Evolutionary conservation across 164 flowering plant species (phyloP).

Genomic region (Piper betle): DNA sequence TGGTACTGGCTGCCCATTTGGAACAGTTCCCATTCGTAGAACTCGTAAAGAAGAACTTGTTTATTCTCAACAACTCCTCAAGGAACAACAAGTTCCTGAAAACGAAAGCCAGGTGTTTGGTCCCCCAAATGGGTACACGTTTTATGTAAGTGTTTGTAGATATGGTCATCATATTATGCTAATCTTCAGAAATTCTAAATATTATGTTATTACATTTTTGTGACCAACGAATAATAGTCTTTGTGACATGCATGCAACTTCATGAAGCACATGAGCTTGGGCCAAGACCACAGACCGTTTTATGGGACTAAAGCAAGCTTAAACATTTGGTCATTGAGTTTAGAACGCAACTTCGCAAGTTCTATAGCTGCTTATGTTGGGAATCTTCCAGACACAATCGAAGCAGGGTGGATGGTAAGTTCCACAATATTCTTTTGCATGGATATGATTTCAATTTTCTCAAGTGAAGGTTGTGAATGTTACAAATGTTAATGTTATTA

Average conservation of each 20-base stretch:
- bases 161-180: too few species aligned
- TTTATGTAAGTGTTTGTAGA: too few species aligned
- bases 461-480: too few species aligned
- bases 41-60: neutral
- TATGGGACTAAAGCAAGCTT: neutral
- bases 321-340: neutral
- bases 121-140: neutral
- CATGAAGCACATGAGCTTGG: neutral
- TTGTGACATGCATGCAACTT: neutral
- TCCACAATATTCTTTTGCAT: too few species aligned
- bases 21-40: neutral
- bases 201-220: too few species aligned
- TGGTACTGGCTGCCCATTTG: neutral
- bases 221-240: neutral
- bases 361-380: neutral
- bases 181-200: too few species aligned
- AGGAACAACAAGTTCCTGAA: neutral
- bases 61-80: neutral
- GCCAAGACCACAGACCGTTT: neutral
- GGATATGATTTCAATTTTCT: too few species aligned
- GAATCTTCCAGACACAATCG: neutral
- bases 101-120: too few species aligned
- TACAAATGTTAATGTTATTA: too few species aligned
- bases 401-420: too few species aligned
- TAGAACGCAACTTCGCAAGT: neutral